Conservation (phyloP, 179 eudicot genomes). For the Spinacia oleracea region DNA sequence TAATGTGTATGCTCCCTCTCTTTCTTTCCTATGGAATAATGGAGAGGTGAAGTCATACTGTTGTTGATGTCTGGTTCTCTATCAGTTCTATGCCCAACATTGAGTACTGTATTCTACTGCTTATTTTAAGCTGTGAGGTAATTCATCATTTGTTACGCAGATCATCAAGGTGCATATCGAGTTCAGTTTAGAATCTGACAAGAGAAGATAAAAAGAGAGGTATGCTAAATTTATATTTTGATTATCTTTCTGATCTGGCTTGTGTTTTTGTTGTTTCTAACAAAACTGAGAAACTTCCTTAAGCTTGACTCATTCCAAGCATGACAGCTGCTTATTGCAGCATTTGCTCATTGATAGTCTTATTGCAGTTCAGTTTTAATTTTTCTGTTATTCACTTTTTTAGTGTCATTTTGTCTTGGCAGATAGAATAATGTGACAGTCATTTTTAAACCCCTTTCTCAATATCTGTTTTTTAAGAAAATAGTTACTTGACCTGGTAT, state of each 20-base stretch:
- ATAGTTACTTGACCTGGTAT: not conserved
- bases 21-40: not conserved
- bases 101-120: not conserved
- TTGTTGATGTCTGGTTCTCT: not conserved
- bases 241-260: not conserved
- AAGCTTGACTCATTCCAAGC: constrained; percentile 8
- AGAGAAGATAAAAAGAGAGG: not conserved
- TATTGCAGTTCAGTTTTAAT: not conserved
- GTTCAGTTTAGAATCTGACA: not conserved
- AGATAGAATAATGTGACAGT: not conserved
- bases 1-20: not conserved
- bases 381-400: not conserved
- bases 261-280: not conserved
- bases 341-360: not conserved
- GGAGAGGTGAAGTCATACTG: not conserved
- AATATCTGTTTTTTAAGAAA: not conserved
- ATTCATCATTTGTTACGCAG: not conserved
- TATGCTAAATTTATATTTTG: not conserved
- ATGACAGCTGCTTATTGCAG: constrained; percentile 7
- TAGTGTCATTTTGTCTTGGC: not conserved
- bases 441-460: not conserved
- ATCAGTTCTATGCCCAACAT: no score
- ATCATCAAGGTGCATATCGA: constrained; percentile 1
- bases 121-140: not conserved
- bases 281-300: not conserved